Evolutionary conservation across 169 alveolate genomes (phyloP).

Genomic region (Theileria annulata): DNA sequence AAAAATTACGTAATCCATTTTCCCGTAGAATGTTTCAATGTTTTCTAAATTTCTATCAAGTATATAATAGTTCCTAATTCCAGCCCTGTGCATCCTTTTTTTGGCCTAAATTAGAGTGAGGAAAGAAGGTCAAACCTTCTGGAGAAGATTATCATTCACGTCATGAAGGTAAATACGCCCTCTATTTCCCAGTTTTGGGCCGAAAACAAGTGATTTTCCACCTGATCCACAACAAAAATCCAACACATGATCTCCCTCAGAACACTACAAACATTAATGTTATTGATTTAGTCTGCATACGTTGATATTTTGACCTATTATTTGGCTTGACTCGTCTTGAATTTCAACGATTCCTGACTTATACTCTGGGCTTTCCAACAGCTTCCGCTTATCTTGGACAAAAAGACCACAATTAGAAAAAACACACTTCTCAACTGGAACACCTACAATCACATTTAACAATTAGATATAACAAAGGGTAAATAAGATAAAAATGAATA

Average conservation of each 20-base stretch:
- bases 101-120: slow-evolving; percentile 77
- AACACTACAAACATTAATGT: slow-evolving; percentile 67
- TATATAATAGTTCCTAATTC: slow-evolving; percentile 84
- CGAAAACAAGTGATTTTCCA: slow-evolving; percentile 91
- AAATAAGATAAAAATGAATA: too few species aligned
- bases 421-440: slow-evolving; percentile 81
- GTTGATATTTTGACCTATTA: slow-evolving; percentile 74
- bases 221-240: slow-evolving; percentile 95
- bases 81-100: slow-evolving; percentile 88
- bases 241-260: slow-evolving; percentile 88
- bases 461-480: not conserved
- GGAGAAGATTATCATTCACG: slow-evolving; percentile 71
- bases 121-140: slow-evolving; percentile 30
- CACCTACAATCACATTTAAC: slow-evolving; percentile 55
- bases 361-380: slow-evolving; percentile 85
- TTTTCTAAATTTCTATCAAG: slow-evolving; percentile 72
- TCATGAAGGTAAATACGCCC: slow-evolving; percentile 91
- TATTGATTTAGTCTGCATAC: slow-evolving; percentile 48
- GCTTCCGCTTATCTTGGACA: slow-evolving; percentile 72
- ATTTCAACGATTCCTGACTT: slow-evolving; percentile 88
- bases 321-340: slow-evolving; percentile 90
- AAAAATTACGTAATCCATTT: slow-evolving; percentile 86
- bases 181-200: slow-evolving; percentile 83
- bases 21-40: slow-evolving; percentile 71
- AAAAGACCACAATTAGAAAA: slow-evolving; percentile 86